These are phyloP conservation scores for Phytophthora uliginosa DNA, from an alignment of 352 stramenopile species.

Conservation along the genomic window DNA sequence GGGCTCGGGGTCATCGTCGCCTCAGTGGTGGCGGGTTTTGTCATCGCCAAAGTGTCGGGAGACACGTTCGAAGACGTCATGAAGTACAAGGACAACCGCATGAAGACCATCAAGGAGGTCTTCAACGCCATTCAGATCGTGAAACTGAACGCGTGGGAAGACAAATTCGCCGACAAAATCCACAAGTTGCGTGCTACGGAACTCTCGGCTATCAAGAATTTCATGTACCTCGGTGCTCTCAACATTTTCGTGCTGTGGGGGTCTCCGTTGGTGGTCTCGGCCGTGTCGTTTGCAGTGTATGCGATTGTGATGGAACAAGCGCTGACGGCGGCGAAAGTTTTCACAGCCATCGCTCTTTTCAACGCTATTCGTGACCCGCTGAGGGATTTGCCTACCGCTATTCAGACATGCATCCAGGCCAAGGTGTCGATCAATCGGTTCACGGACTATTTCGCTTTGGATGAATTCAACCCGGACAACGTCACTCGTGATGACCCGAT, in stretches of 20 bases:
- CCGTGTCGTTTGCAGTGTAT: constrained; percentile 61
- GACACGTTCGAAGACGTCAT: constrained; percentile 84
- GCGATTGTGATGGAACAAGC: constrained; percentile 43
- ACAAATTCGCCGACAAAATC: constrained; percentile 87
- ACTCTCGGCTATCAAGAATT: constrained; percentile 75
- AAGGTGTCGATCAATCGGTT: constrained; percentile 50
- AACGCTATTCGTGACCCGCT: constrained; percentile 55
- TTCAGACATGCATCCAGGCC: constrained; percentile 54
- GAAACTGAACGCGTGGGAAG: constrained; percentile 96
- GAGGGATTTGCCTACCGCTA: constrained; percentile 39
- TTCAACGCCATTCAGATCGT: constrained; percentile 96
- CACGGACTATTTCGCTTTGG: constrained; percentile 37
- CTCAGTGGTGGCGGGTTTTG: constrained; percentile 52
- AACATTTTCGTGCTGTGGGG: constrained; percentile 75
- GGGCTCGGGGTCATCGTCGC: constrained; percentile 44
- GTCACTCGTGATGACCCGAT: constrained; percentile 21
- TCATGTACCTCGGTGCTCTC: constrained; percentile 50
- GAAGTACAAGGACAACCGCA: constrained; percentile 87
- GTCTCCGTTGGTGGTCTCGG: constrained; percentile 55
- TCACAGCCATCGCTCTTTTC: constrained; percentile 65
- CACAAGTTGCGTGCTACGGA: constrained; percentile 77
- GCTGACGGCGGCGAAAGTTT: constrained; percentile 63
- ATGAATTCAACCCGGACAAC: constrained; percentile 37
- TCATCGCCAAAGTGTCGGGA: constrained; percentile 63
- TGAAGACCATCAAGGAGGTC: constrained; percentile 94